Conservation (phyloP, 768 basidiomycete genomes). For the Xerocomus spinulosus region DNA sequence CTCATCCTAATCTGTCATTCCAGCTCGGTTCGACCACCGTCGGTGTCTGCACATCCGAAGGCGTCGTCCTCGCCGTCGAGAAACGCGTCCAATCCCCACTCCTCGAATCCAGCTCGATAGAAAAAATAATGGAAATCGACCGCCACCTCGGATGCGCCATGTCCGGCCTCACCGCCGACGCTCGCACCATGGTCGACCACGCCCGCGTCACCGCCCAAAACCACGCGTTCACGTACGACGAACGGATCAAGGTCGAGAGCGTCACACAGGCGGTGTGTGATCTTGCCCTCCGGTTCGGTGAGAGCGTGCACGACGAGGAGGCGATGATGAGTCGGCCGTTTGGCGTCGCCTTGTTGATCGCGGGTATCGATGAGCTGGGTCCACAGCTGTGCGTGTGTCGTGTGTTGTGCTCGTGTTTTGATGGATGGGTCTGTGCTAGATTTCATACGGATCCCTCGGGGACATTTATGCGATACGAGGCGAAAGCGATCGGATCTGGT, state of each 20-base stretch:
- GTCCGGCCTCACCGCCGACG: conserved; percentile 96
- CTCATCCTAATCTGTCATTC: conserved; percentile 3
- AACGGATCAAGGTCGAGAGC: conserved; percentile 95
- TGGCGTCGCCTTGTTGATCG: conserved; percentile 95
- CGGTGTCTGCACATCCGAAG: conserved; percentile 85
- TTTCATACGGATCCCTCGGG: conserved; percentile 99
- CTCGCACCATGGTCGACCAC: conserved; percentile 99
- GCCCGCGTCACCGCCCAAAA: conserved; percentile 95
- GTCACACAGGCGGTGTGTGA: conserved; percentile 98
- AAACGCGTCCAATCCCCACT: conserved; percentile 97
- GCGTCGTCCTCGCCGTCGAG: conserved; percentile 93
- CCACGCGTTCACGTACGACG: conserved; percentile 96
- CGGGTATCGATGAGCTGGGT: conserved; percentile 93
- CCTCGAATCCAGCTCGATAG: conserved; percentile 91
- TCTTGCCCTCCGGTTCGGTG: conserved; percentile 93
- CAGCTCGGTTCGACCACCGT: conserved; percentile 98
- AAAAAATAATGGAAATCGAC: conserved; percentile 99
- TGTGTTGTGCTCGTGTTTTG: too few species aligned
- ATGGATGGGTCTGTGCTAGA: conserved; percentile 39
- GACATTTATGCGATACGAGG: conserved; percentile 93
- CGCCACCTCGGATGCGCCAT: conserved; percentile 94
- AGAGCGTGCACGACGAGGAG: conserved; percentile 98
- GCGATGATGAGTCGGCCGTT: conserved; percentile 99
- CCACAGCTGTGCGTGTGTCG: conserved; percentile 88
- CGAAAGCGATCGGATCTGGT: conserved; percentile 97